Evolutionary conservation across 768 basidiomycete genomes (phyloP).

Genomic region (Kockovaella imperatae): DNA sequence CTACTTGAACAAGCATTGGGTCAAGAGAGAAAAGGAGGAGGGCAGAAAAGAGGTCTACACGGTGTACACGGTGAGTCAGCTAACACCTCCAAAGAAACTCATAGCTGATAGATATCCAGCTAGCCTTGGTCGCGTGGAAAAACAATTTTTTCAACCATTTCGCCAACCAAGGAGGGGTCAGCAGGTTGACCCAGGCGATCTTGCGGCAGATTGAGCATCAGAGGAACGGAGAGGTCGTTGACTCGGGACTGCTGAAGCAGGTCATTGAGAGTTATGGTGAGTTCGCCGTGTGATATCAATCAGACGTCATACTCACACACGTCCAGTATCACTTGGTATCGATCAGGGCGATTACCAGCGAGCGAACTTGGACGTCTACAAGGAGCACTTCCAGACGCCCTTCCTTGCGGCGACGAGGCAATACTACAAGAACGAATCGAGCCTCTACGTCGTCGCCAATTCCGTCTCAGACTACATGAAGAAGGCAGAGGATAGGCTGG

Average conservation of each 20-base stretch:
- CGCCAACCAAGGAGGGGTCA: slow-evolving; percentile 38
- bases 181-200: slow-evolving; percentile 77
- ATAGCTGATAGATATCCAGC: slow-evolving; percentile 48
- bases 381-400: slow-evolving; percentile 76
- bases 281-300: slow-evolving; percentile 7
- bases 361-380: slow-evolving; percentile 83
- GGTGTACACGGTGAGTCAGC: slow-evolving; percentile 78
- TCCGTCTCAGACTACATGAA: slow-evolving; percentile 89
- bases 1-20: slow-evolving; percentile 98
- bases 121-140: slow-evolving; percentile 95
- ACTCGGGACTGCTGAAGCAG: slow-evolving; percentile 85
- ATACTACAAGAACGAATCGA: slow-evolving; percentile 87
- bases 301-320: not conserved
- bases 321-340: slow-evolving; percentile 71
- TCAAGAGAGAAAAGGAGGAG: slow-evolving; percentile 94
- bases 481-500: slow-evolving; percentile 84
- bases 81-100: not conserved
- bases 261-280: slow-evolving; percentile 79
- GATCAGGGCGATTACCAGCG: slow-evolving; percentile 83
- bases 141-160: slow-evolving; percentile 62
- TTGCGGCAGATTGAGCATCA: slow-evolving; percentile 85
- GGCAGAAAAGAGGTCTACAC: slow-evolving; percentile 89
- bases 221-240: slow-evolving; percentile 86
- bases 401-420: slow-evolving; percentile 83
- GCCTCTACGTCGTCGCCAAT: slow-evolving; percentile 78